phyloP scores from a whole-genome alignment of 306 rosid genomes.

The Mimosa pudica region DNA sequence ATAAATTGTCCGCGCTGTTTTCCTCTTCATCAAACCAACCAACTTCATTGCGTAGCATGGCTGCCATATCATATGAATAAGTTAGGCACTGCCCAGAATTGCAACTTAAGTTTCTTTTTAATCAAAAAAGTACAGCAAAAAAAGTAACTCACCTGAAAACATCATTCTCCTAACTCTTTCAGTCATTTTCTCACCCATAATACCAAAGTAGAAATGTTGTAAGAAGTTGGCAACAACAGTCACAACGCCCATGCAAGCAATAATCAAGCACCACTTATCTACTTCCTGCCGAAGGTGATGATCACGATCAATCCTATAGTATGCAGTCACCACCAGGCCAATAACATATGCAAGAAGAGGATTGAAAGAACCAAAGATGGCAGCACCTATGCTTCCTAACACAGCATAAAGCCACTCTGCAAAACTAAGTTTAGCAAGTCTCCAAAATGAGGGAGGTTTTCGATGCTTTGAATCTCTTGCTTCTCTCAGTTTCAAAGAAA shows the following conservation, averaged over 20 bases:
- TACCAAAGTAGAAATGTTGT: constrained; percentile 99
- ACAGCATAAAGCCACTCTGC: constrained; percentile 99
- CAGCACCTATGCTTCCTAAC: constrained; percentile 96
- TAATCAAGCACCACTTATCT: constrained; percentile 93
- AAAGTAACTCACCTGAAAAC: constrained; percentile 80
- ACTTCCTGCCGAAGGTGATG: constrained; percentile 59
- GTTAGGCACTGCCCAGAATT: constrained; percentile 36
- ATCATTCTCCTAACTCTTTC: constrained; percentile 99
- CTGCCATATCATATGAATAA: constrained; percentile 56
- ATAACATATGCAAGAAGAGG: constrained; percentile 98
- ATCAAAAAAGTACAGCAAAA: constrained; percentile 9
- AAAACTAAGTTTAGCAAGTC: constrained; percentile 93
- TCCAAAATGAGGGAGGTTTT: constrained; percentile 87
- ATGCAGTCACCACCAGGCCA: constrained; percentile 83
- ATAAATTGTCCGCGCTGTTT: constrained; percentile 94
- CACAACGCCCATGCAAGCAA: constrained; percentile 96
- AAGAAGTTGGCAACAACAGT: constrained; percentile 97
- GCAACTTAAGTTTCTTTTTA: neutral
- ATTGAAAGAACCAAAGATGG: constrained; percentile 97
- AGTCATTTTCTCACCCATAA: constrained; percentile 99
- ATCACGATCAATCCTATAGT: constrained; percentile 49
- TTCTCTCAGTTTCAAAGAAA: constrained; percentile 52
- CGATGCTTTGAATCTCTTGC: constrained; percentile 53
- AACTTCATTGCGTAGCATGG: constrained; percentile 96
- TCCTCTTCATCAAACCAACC: constrained; percentile 99